Conservation (phyloP, 192 early-diverging fungal species). For the Entophlyctis luteolus region DNA sequence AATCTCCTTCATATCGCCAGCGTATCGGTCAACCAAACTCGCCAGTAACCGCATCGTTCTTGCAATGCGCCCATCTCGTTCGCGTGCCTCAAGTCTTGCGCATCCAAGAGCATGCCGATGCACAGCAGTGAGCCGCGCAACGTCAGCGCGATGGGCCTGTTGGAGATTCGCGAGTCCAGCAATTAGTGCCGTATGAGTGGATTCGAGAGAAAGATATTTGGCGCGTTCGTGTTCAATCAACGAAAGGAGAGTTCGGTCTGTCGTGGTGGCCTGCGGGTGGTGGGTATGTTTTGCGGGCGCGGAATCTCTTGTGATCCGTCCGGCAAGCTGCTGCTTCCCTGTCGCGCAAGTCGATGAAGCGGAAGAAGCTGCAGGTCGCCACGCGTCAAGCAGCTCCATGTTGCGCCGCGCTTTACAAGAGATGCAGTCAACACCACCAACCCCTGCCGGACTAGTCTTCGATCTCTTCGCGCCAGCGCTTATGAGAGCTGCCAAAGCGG, state of each 20-base stretch:
- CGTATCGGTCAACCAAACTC: constrained; percentile 9
- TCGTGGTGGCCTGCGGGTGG: neutral
- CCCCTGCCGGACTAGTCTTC: neutral
- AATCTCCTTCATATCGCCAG: no score
- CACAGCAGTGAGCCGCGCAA: constrained; percentile 37
- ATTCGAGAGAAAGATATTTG: constrained; percentile 39
- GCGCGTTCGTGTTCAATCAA: constrained; percentile 51
- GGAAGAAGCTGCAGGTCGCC: neutral
- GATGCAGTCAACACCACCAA: neutral
- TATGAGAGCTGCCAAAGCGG: constrained; percentile 1
- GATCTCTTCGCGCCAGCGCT: neutral
- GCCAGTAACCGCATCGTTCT: constrained; percentile 22
- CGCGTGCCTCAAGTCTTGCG: constrained; percentile 27
- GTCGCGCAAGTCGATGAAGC: neutral
- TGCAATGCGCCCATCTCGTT: constrained; percentile 23
- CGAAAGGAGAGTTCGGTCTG: constrained; percentile 43
- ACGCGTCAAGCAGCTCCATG: neutral
- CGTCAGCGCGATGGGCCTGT: constrained; percentile 30
- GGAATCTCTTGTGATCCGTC: no score
- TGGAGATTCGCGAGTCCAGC: constrained; percentile 13
- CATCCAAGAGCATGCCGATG: constrained; percentile 39
- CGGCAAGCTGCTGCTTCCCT: no score
- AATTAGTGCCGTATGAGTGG: constrained; percentile 46
- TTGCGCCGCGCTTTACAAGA: neutral
- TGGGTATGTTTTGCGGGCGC: no score